Percentiles rank a stretch among this genome's conserved stretches.
These are phyloP conservation scores for Prinsepia uniflora DNA, from an alignment of 306 rosid species.

Conservation along the genomic window DNA sequence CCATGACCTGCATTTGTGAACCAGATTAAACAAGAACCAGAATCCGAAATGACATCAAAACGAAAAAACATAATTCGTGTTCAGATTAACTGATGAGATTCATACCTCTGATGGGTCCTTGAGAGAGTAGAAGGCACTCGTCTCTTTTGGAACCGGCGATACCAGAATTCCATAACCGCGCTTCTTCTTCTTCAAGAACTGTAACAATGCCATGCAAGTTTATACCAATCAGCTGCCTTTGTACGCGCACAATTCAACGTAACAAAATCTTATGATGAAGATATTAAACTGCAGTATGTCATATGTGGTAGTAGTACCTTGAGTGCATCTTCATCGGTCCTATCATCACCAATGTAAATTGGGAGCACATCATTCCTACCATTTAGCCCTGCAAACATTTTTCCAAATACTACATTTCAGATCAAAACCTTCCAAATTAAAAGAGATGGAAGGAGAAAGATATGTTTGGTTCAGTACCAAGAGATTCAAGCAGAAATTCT, in stretches of 20 bases:
- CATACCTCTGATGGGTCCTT: constrained; percentile 66
- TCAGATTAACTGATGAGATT: neutral
- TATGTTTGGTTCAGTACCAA: constrained; percentile 41
- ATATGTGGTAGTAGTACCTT: constrained; percentile 43
- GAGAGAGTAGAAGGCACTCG: constrained; percentile 76
- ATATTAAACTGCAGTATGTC: neutral
- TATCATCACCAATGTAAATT: constrained; percentile 85
- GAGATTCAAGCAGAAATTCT: constrained; percentile 81
- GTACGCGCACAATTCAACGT: neutral
- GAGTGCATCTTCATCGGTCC: constrained; percentile 91
- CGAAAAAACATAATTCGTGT: no score
- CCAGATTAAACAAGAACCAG: no score
- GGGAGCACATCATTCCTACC: constrained; percentile 63
- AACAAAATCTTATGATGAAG: neutral
- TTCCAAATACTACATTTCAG: neutral
- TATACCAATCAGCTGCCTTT: neutral
- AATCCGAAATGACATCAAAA: no score
- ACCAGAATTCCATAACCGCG: constrained; percentile 82
- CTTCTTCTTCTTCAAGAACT: constrained; percentile 60
- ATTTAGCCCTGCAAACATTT: constrained; percentile 50
- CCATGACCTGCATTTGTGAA: constrained; percentile 95
- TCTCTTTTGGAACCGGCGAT: constrained; percentile 67
- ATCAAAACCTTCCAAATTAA: neutral
- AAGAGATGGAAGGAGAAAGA: neutral
- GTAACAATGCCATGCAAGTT: neutral